phyloP scores from a whole-genome alignment of 805 yeast species.

The Candida coquimbonensis region DNA sequence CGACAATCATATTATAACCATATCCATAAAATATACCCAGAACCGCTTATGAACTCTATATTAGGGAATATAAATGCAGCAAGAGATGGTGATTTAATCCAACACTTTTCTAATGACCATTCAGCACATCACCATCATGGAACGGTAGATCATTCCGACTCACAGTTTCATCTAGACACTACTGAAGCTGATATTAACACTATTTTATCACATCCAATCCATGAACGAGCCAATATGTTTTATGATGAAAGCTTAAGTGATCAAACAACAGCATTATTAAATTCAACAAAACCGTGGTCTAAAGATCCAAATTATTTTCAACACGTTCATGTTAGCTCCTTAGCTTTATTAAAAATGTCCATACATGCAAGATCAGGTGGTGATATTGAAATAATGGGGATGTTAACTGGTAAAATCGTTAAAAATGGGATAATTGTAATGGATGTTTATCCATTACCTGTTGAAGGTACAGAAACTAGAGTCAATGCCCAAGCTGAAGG shows the following conservation, averaged over 20 bases:
- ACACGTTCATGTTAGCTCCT: constrained; percentile 55
- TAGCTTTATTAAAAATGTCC: constrained; percentile 70
- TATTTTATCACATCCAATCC: constrained; percentile 9
- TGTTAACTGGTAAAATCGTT: constrained; percentile 73
- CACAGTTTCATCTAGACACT: constrained; percentile 3
- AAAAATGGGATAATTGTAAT: constrained; percentile 53
- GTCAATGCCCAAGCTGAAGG: constrained; percentile 94
- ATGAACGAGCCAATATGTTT: constrained; percentile 11
- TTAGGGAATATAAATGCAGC: constrained; percentile 5
- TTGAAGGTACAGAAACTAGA: constrained; percentile 91
- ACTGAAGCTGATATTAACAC: constrained; percentile 13
- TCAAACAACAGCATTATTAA: constrained; percentile 10
- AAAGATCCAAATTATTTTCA: constrained; percentile 53
- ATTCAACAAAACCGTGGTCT: constrained; percentile 45
- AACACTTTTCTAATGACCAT: constrained; percentile 1
- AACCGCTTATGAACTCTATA: background rate
- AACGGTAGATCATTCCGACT: constrained; percentile 1
- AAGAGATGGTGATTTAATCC: constrained; percentile 9
- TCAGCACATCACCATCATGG: background rate
- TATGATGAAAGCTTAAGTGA: constrained; percentile 10
- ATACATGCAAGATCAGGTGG: constrained; percentile 82
- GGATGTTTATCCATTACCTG: constrained; percentile 85
- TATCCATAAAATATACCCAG: no score
- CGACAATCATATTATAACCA: no score
- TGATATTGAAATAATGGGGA: constrained; percentile 89